Percentiles rank a stretch among this genome's conserved stretches.
phyloP scores from a whole-genome alignment of 176 grass and related monocot genomes.

The Eleusine coracana region DNA sequence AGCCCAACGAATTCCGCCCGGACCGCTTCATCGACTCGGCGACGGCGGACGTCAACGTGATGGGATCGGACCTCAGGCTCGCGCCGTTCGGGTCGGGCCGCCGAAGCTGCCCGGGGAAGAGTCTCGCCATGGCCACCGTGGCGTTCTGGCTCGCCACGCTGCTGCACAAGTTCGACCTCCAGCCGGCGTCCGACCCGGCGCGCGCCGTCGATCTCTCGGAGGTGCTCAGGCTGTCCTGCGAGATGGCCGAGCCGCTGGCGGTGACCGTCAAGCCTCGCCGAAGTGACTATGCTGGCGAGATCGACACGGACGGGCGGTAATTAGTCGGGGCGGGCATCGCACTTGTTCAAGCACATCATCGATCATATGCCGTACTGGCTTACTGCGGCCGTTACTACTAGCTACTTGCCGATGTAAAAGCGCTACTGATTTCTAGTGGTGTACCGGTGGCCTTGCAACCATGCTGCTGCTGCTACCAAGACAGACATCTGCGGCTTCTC shows the following conservation, averaged over 20 bases:
- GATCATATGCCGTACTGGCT: neutral
- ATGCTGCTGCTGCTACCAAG: neutral
- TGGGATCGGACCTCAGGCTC: constrained; percentile 69
- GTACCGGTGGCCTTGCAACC: constrained; percentile 13
- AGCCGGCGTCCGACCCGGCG: neutral
- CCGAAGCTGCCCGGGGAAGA: constrained; percentile 82
- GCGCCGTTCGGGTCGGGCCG: constrained; percentile 83
- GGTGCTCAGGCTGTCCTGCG: constrained; percentile 84
- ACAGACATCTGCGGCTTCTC: constrained; percentile 17
- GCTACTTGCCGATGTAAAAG: neutral
- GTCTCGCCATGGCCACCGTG: constrained; percentile 83
- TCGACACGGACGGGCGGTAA: neutral
- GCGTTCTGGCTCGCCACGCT: constrained; percentile 77
- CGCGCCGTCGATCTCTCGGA: constrained; percentile 55
- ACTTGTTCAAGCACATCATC: neutral
- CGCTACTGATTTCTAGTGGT: neutral
- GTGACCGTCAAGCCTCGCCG: constrained; percentile 39
- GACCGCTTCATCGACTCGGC: constrained; percentile 41
- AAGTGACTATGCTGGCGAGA: neutral
- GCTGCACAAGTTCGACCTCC: constrained; percentile 68
- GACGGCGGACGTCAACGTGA: constrained; percentile 21
- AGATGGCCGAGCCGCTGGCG: constrained; percentile 70
- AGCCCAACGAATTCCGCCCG: constrained; percentile 60
- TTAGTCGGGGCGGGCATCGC: neutral
- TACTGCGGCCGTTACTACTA: neutral